These are phyloP conservation scores for Pseudogymnoascus sp. DNA, from an alignment of 2,329 filamentous ascomycete genomes.

Conservation along the genomic window DNA sequence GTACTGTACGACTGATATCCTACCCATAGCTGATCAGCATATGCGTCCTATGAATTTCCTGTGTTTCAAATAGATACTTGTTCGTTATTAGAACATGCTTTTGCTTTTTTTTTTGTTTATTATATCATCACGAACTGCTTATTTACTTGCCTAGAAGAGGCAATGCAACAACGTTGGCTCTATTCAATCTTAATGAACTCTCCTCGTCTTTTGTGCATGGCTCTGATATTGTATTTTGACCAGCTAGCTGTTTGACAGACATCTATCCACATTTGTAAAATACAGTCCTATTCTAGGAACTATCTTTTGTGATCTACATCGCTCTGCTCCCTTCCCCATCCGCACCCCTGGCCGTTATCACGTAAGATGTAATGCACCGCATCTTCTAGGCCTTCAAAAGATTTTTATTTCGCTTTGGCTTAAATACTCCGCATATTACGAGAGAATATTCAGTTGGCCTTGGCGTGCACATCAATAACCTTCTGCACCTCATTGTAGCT, in stretches of 20 bases:
- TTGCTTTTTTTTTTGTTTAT: neutral
- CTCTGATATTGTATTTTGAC: neutral
- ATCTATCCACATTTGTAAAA: neutral
- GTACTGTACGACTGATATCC: conserved; percentile 9
- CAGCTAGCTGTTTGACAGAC: neutral
- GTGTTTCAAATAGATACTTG: conserved; percentile 4
- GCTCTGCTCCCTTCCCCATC: neutral
- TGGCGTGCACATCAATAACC: conserved; percentile 46
- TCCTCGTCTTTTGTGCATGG: neutral
- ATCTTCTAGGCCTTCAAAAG: neutral
- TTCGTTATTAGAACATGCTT: neutral
- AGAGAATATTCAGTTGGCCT: neutral
- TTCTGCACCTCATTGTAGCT: conserved; percentile 94
- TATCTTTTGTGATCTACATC: neutral
- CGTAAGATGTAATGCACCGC: neutral
- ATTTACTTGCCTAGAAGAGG: neutral
- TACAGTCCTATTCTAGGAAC: conserved; percentile 7
- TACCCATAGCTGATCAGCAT: conserved; percentile 6
- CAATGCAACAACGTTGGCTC: neutral
- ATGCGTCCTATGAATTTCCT: conserved; percentile 5
- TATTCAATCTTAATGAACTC: neutral
- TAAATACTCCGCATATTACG: neutral
- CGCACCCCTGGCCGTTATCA: neutral
- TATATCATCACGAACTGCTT: conserved; percentile 4
- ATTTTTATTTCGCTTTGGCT: neutral